phyloP scores from a whole-genome alignment of 495 filamentous ascomycete species.

The Chaetomium tenue region DNA sequence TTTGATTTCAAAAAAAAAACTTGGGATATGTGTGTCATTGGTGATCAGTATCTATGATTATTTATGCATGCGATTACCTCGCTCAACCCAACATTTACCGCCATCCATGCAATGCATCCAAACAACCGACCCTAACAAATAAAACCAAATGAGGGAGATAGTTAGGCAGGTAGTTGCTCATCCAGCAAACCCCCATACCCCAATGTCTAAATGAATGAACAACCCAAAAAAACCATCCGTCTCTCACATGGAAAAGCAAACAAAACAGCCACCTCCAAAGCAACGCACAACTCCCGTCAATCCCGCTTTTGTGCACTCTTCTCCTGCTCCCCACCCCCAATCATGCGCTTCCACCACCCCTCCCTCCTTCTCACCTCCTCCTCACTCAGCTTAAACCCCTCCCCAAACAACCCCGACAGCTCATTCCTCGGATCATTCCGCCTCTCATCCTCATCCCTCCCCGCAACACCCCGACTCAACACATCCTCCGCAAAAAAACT shows the following conservation, averaged over 20 bases:
- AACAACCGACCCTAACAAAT: not conserved
- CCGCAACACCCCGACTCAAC: not conserved
- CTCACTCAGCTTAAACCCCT: conserved; percentile 20
- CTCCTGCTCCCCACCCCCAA: not conserved
- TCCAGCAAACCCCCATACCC: not conserved
- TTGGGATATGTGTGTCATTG: no score
- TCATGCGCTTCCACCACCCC: no score
- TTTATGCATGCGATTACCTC: no score
- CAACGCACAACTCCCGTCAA: no score
- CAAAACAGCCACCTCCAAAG: no score
- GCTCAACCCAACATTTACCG: not conserved
- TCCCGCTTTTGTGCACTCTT: not conserved
- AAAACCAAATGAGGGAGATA: not conserved
- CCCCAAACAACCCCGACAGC: conserved; percentile 23
- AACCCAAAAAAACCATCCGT: not conserved
- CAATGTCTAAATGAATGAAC: conserved; percentile 3
- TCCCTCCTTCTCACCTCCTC: not conserved
- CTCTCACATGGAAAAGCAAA: no score
- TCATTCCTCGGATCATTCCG: conserved; percentile 21
- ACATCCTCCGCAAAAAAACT: conserved; percentile 21
- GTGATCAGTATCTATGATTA: no score
- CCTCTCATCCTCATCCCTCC: not conserved
- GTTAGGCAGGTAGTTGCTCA: not conserved
- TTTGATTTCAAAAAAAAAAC: no score
- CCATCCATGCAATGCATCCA: conserved; percentile 14